Percentiles rank a stretch among this genome's conserved stretches.
Evolutionary conservation across 2,329 filamentous ascomycete genomes (phyloP).

Genomic region (Corinectria fuckeliana): DNA sequence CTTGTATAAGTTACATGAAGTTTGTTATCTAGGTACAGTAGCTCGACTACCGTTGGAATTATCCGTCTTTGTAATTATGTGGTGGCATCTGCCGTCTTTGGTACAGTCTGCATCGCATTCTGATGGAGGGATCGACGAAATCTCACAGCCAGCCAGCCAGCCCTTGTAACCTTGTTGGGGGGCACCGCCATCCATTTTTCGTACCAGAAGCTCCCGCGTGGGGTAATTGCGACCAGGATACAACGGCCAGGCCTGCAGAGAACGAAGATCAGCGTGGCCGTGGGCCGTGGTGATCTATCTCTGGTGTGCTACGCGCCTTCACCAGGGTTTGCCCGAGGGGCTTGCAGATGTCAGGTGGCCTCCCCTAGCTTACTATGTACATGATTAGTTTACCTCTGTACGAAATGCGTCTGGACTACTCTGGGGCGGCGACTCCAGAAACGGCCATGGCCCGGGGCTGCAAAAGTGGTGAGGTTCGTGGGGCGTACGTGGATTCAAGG

Average conservation of each 20-base stretch:
- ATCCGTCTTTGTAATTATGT: too few relatives aligned
- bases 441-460: constrained; percentile 2
- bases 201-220: constrained; percentile 7
- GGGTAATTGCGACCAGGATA: constrained; percentile 4
- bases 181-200: constrained; percentile 3
- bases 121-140: neutral
- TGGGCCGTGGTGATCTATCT: constrained; percentile 9
- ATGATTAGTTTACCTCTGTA: neutral
- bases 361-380: too few relatives aligned
- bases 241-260: neutral
- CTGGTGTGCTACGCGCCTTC: neutral
- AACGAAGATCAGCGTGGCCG: constrained; percentile 3
- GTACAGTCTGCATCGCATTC: neutral
- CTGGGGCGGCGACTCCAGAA: neutral
- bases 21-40: too few relatives aligned
- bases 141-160: neutral
- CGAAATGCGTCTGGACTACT: neutral
- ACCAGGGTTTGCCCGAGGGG: neutral
- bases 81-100: too few relatives aligned
- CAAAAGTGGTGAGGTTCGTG: constrained; percentile 9
- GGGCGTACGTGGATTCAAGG: constrained; percentile 1
- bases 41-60: too few relatives aligned
- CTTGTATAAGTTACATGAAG: too few relatives aligned
- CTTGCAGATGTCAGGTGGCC: constrained; percentile 7
- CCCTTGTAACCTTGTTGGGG: constrained; percentile 3